These are phyloP conservation scores for Chrysoporthe austroafricana DNA, from an alignment of 2,329 filamentous ascomycete species.

Conservation along the genomic window DNA sequence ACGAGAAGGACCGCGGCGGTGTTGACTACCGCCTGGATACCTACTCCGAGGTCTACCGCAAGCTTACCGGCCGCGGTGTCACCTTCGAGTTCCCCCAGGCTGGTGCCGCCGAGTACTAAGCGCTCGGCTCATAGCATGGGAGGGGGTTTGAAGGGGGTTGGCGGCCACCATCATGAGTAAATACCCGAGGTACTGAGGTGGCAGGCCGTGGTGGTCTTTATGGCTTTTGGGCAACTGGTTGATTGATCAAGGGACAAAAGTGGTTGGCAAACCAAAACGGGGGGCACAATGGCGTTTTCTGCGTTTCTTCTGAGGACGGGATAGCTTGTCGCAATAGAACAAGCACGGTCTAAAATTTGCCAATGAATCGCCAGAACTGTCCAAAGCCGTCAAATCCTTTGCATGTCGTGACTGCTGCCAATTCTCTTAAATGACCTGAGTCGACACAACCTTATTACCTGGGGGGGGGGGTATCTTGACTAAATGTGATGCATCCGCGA, in stretches of 20 bases:
- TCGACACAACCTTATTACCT: background rate
- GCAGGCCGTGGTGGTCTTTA: slow-evolving; percentile 12
- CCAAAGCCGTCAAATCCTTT: background rate
- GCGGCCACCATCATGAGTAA: slow-evolving; percentile 1
- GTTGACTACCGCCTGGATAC: slow-evolving; percentile 99
- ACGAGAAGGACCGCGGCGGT: slow-evolving; percentile 99
- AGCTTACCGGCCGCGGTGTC: slow-evolving; percentile 93
- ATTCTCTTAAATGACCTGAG: background rate
- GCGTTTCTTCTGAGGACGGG: slow-evolving; percentile 20
- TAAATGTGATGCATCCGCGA: slow-evolving; percentile 12
- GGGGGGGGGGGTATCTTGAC: slow-evolving; percentile 46
- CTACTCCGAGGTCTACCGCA: slow-evolving; percentile 99
- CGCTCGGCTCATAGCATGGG: slow-evolving; percentile 25
- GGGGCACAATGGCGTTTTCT: slow-evolving; percentile 26
- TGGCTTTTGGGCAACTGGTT: slow-evolving; percentile 18
- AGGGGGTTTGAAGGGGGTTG: background rate
- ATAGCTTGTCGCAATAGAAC: slow-evolving; percentile 29
- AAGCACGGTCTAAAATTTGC: slow-evolving; percentile 27
- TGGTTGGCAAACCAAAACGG: slow-evolving; percentile 24
- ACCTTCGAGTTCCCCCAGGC: slow-evolving; percentile 98
- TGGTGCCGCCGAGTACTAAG: slow-evolving; percentile 79
- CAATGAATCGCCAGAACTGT: slow-evolving; percentile 27
- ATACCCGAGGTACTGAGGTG: slow-evolving; percentile 22
- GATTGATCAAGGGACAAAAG: slow-evolving; percentile 26
- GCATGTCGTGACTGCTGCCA: background rate